Evolutionary conservation across 1,139 yeast genomes (phyloP).

Genomic region (Debaryomyces nepalensis): DNA sequence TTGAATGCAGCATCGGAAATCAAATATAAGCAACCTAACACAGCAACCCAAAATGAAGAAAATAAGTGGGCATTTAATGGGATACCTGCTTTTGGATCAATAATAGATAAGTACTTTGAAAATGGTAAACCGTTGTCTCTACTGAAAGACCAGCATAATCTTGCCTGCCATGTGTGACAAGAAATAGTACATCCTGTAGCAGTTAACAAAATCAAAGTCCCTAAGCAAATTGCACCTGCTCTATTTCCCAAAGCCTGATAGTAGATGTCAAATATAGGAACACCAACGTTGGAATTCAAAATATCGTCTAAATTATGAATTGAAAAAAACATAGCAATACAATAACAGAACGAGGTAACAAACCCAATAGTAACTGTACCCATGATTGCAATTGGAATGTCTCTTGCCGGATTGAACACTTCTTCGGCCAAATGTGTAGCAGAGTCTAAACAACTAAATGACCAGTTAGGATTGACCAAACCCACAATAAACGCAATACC

Average conservation of each 20-base stretch:
- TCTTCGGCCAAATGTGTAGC: constrained; percentile 52
- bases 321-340: constrained; percentile 49
- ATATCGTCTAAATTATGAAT: constrained; percentile 38
- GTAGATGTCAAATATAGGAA: constrained; percentile 47
- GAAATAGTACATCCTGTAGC: constrained; percentile 49
- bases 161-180: constrained; percentile 55
- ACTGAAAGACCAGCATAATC: constrained; percentile 81
- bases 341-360: constrained; percentile 43
- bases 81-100: constrained; percentile 48
- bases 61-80: constrained; percentile 52
- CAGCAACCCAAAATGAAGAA: constrained; percentile 43
- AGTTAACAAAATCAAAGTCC: constrained; percentile 39
- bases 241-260: constrained; percentile 41
- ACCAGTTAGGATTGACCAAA: constrained; percentile 49
- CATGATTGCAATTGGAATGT: constrained; percentile 46
- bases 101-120: constrained; percentile 44
- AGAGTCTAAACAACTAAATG: constrained; percentile 48
- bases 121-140: constrained; percentile 63
- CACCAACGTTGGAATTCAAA: constrained; percentile 36
- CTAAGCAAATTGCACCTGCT: constrained; percentile 45
- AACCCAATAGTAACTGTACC: constrained; percentile 50
- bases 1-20: constrained; percentile 50
- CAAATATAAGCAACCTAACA: constrained; percentile 47
- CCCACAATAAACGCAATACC: constrained; percentile 52
- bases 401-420: constrained; percentile 38